Evolutionary conservation across 441 rosid species (phyloP).

Genomic region (Capsella rubella): DNA sequence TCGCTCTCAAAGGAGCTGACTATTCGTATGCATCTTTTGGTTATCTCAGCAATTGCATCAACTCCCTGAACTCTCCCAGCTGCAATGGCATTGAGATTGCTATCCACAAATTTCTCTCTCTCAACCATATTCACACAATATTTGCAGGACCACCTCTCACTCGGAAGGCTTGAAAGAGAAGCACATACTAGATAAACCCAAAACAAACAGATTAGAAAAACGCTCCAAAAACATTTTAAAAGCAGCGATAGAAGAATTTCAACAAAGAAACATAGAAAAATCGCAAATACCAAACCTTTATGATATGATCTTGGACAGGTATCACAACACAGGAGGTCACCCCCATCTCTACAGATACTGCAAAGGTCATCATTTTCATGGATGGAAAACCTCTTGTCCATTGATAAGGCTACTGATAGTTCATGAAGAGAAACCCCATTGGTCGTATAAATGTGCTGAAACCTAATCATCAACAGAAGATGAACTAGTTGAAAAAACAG

Average conservation of each 20-base stretch:
- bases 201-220: slow-evolving; percentile 19
- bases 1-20: slow-evolving; percentile 66
- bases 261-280: slow-evolving; percentile 22
- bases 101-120: slow-evolving; percentile 75
- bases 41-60: slow-evolving; percentile 87
- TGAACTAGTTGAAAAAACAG: slow-evolving; percentile 14
- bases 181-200: slow-evolving; percentile 53
- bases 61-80: slow-evolving; percentile 91
- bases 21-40: slow-evolving; percentile 85
- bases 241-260: slow-evolving; percentile 2
- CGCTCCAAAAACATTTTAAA: slow-evolving; percentile 2
- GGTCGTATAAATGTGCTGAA: slow-evolving; percentile 89
- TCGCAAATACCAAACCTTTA: slow-evolving; percentile 55
- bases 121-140: slow-evolving; percentile 65
- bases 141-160: slow-evolving; percentile 83
- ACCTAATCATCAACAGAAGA: slow-evolving; percentile 57
- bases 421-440: slow-evolving; percentile 99
- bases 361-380: slow-evolving; percentile 88
- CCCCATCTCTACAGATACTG: slow-evolving; percentile 85
- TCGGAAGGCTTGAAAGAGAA: slow-evolving; percentile 57
- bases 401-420: slow-evolving; percentile 67
- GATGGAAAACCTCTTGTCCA: slow-evolving; percentile 58
- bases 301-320: slow-evolving; percentile 96
- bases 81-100: slow-evolving; percentile 80
- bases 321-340: slow-evolving; percentile 89